Base-by-base conservation (phyloP, 306 rosid species). In the Acacia crassicarpa region DNA sequence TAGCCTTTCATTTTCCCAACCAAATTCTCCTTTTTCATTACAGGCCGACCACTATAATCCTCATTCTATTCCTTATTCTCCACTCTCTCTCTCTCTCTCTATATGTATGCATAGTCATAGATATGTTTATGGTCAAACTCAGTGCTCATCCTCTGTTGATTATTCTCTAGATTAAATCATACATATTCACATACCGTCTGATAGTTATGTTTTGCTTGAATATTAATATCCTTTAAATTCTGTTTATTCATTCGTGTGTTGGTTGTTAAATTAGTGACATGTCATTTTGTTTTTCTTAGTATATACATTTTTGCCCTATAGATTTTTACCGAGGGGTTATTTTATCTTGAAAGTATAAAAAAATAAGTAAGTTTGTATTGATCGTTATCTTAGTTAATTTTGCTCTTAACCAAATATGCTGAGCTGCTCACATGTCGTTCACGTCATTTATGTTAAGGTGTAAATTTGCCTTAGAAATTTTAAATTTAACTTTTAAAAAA, bases 1-100 rank as follows among this genome's bases (percentile, higher is more conserved):
- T 72, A 78, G 38, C 78, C 77, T 77, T 83, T 79, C 67, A 54
- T 81, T 78, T 76, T 16, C 41, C 59, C 76, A 46, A 75, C 81
- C 3, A 78, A 78, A 86, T 84, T 84, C 80, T 76, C 46, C 86
- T 86, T 90, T 91, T 68, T 11, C 73, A 20, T 66, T 81, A 85
- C 93, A 92, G 98, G 98, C 98, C 94, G 94, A 92, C 97, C 97
- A 91, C 90, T 72, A 91, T 72, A 12, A 48, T 72, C 65, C 88
- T 72, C 92, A 94, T 94, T 91, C 96, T 86, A 90, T 94, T 94
- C 97, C 91, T 85, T 69, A 41, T 87, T 83, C 92, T 88, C 96
- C 94, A 91, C 97, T 86, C 59, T 54, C 76, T 44, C 6, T 51
- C 48, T 8, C 30, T 22, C 61, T 20, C 61, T 20, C 58, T 51